Base-by-base conservation (phyloP, 352 stramenopile species). In the Globisporangium solare region DNA sequence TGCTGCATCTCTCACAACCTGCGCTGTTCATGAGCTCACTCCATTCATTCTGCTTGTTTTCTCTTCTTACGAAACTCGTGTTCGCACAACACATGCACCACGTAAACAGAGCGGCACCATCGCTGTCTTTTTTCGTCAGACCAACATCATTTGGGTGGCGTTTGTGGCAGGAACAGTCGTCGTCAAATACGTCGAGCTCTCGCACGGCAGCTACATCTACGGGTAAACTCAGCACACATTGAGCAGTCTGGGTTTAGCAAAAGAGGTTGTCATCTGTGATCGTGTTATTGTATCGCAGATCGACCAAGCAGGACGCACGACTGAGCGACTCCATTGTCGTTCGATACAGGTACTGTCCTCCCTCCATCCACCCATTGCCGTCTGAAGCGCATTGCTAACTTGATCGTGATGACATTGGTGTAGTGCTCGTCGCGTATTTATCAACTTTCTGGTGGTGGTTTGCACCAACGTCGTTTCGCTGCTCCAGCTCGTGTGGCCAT, bases 111-210 rank as follows among this genome's bases (percentile, higher is more conserved):
- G 73, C 54, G 86, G 88, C 22, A 82, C 70, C 6, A 53, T 76
- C 0, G 86, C 86, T 0, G 83, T 97, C 37, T 51, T 94, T 20
- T 93, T 96, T 43, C 86, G 90, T 1, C 90, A 97, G 62, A 97
- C 86, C 8, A 97, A 97, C 49, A 92, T 95, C 45, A 58, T 97
- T 3, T 97, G 90, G 90, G 84, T 97, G 0, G 54, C 83, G 1
- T 97, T 97, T 65, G 81, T 93, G 3, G 71, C 89, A 10, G 88
- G 86, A 11, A 83, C 73, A 0, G 50, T 89, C 12, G 68, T 93
- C 21, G 83, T 94, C 47, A 76, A 79, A 12, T 86, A 66, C 32
- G 69, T 86, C 0, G 85, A 94, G 58, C 51, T 78, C n/a, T 78
- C 69, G 13, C 80, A 93, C 41, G 66, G 68, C 10, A 79, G 71